These are phyloP conservation scores for Trifolium dubium DNA, from an alignment of 306 rosid genomes.

Conservation along the genomic window DNA sequence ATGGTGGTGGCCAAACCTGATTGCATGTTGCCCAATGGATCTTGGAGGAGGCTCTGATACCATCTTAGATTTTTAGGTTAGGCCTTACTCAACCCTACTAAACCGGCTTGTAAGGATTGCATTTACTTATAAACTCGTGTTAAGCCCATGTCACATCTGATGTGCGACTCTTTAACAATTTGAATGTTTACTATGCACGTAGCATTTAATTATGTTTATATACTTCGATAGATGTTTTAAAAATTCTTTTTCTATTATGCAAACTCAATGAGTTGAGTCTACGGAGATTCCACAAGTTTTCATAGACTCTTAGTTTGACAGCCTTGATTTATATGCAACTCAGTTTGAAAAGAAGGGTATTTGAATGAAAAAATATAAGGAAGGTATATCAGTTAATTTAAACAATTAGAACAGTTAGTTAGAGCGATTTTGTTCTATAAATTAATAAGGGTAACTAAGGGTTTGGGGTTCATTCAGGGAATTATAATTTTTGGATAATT, in stretches of 20 bases:
- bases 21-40: too few relatives aligned
- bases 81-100: too few relatives aligned
- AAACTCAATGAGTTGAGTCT: background rate
- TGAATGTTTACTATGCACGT: background rate
- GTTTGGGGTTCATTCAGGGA: slow-evolving; percentile 1
- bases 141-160: too few relatives aligned
- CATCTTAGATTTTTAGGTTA: too few relatives aligned
- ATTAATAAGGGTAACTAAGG: background rate
- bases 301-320: background rate
- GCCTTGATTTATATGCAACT: background rate
- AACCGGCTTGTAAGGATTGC: too few relatives aligned
- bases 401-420: slow-evolving; percentile 21
- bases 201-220: slow-evolving; percentile 2
- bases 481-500: slow-evolving; percentile 15
- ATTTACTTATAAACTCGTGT: too few relatives aligned
- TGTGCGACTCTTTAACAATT: too few relatives aligned
- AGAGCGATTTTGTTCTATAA: slow-evolving; percentile 16
- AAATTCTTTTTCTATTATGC: background rate
- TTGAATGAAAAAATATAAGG: slow-evolving; percentile 9
- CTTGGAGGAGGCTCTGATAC: too few relatives aligned
- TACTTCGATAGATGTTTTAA: background rate
- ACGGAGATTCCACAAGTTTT: background rate
- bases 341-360: background rate
- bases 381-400: slow-evolving; percentile 8
- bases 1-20: too few relatives aligned